Conservation (phyloP, 2,329 filamentous ascomycete species). For the Aspergillus sp. region DNA sequence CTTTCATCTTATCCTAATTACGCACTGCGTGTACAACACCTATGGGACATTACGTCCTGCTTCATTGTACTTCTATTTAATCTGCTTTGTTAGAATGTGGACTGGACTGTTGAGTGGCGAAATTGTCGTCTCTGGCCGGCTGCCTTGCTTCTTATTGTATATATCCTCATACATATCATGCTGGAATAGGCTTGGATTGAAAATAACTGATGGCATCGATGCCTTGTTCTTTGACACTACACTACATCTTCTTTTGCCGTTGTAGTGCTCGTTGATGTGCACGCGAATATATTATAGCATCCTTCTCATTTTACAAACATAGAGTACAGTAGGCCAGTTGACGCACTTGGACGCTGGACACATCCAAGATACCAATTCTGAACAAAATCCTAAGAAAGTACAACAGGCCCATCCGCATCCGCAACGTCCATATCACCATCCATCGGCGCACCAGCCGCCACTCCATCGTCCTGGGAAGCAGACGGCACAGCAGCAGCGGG, state of each 20-base stretch:
- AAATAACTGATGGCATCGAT: no score
- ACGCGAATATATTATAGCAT: no score
- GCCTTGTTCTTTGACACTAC: no score
- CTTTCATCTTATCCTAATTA: slow-evolving; percentile 1
- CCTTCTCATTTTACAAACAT: no score
- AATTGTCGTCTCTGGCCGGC: background rate
- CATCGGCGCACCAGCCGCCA: slow-evolving; percentile 12
- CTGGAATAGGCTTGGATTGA: no score
- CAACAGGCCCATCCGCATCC: slow-evolving; percentile 12
- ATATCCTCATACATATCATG: slow-evolving; percentile 4
- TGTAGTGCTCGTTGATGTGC: no score
- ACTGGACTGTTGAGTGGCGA: background rate
- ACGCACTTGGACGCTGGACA: no score
- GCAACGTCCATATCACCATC: slow-evolving; percentile 32
- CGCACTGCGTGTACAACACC: slow-evolving; percentile 12
- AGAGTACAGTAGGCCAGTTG: no score
- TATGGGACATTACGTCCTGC: slow-evolving; percentile 9
- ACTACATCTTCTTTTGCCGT: no score
- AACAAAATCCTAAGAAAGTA: slow-evolving; percentile 8
- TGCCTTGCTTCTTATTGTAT: slow-evolving; percentile 4
- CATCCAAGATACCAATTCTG: background rate
- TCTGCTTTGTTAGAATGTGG: background rate
- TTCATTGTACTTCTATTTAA: slow-evolving; percentile 11
- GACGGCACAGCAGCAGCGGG: slow-evolving; percentile 5
- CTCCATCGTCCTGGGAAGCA: slow-evolving; percentile 9